Base-by-base conservation (phyloP, 495 filamentous ascomycete genomes). In the Bombardia bombarda region DNA sequence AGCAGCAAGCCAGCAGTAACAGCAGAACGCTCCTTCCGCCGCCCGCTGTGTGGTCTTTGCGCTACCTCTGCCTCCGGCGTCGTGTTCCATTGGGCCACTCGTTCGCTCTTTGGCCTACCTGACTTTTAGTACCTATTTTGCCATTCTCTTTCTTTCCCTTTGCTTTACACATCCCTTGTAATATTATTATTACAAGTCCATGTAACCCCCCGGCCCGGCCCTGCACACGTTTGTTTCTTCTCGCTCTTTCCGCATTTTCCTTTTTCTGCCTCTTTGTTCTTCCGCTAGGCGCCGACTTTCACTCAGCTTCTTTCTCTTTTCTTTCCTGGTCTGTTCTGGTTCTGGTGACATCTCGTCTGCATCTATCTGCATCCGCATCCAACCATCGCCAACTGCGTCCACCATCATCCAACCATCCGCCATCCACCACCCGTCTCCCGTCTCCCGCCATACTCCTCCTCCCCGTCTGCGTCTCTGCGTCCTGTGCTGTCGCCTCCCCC, bases 11-110 rank as follows among this genome's bases (percentile, higher is more conserved):
- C n/a, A n/a, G n/a, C n/a, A n/a, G n/a, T n/a, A n/a, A n/a, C n/a
- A n/a, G n/a, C n/a, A n/a, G n/a, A n/a, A n/a, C n/a, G n/a, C n/a
- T n/a, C n/a, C n/a, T n/a, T n/a, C n/a, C n/a, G n/a, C n/a, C n/a
- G n/a, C n/a, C n/a, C n/a, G n/a, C n/a, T n/a, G n/a, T n/a, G n/a
- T n/a, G n/a, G n/a, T n/a, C n/a, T n/a, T n/a, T n/a, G n/a, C n/a
- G n/a, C n/a, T n/a, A n/a, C n/a, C n/a, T n/a, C 47, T 35, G 41
- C 41, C 47, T 40, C 42, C 43, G 43, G 42, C 47, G 42, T 50
- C 42, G 47, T 46, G 40, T 40, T 7, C 7, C 7, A 30, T 7
- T 30, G 26, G 13, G 13, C 7, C 13, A 13, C 7, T 13, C 13
- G 26, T 30, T 13, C 7, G 7, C 13, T 13, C 32, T 33, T 33